Percentiles rank a stretch among this genome's conserved stretches.
These are phyloP conservation scores for Nasturtium officinale DNA, from an alignment of 345 rosid species.

Conservation along the genomic window DNA sequence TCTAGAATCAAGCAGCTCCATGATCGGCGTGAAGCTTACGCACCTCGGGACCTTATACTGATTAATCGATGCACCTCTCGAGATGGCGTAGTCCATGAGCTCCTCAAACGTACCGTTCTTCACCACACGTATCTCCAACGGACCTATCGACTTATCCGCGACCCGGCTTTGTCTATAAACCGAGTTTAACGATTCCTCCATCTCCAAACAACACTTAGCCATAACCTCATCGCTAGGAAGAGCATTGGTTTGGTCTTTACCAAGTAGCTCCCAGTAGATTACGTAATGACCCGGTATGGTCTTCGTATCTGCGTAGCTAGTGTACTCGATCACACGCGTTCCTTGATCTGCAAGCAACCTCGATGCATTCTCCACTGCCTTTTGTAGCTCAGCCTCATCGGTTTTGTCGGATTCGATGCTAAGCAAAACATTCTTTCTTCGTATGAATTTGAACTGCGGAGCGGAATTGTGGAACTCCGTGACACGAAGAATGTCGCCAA, in stretches of 20 bases:
- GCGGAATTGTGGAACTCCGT: constrained; percentile 73
- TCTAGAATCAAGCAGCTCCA: constrained; percentile 76
- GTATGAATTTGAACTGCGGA: constrained; percentile 74
- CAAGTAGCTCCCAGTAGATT: constrained; percentile 75
- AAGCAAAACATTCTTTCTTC: constrained; percentile 81
- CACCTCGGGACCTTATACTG: constrained; percentile 91
- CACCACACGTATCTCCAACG: constrained; percentile 82
- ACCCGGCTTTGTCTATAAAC: constrained; percentile 90
- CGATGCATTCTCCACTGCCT: constrained; percentile 71
- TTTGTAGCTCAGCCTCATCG: constrained; percentile 85
- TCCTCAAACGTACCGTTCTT: constrained; percentile 85
- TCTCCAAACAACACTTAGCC: constrained; percentile 63
- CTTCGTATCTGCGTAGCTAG: constrained; percentile 74
- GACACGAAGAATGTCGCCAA: constrained; percentile 85
- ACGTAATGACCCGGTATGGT: constrained; percentile 86
- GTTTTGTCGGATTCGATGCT: constrained; percentile 92
- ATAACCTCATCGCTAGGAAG: constrained; percentile 56
- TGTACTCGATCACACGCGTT: constrained; percentile 75
- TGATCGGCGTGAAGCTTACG: constrained; percentile 73
- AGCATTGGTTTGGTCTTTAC: constrained; percentile 46
- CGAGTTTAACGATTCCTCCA: constrained; percentile 80
- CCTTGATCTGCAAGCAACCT: constrained; percentile 51
- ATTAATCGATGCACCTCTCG: constrained; percentile 88
- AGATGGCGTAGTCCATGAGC: constrained; percentile 88
- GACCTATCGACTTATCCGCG: constrained; percentile 81